phyloP scores from a whole-genome alignment of 768 basidiomycete genomes.

The Galerina marginata region DNA sequence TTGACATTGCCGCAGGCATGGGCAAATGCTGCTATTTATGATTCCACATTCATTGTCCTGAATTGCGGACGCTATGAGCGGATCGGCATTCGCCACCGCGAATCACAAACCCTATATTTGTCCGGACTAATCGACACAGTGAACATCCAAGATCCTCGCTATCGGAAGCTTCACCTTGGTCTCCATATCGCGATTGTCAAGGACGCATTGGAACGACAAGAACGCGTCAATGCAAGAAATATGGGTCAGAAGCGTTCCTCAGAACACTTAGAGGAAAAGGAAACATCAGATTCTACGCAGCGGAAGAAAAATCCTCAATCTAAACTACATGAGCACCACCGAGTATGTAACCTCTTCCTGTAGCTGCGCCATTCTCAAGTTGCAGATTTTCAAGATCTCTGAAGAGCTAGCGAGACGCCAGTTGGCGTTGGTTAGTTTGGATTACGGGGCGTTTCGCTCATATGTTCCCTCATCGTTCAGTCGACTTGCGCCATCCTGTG shows the following conservation, averaged over 20 bases:
- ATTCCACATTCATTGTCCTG: slow-evolving; percentile 10
- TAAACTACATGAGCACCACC: neutral
- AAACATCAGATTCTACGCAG: neutral
- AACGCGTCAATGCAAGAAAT: neutral
- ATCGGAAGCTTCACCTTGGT: no score
- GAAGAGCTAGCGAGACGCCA: neutral
- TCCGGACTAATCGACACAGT: slow-evolving; percentile 9
- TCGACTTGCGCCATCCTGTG: neutral
- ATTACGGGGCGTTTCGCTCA: neutral
- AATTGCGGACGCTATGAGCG: neutral
- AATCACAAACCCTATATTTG: slow-evolving; percentile 5
- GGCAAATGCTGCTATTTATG: neutral
- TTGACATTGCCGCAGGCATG: slow-evolving; percentile 1
- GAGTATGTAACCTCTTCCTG: no score
- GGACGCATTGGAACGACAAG: no score
- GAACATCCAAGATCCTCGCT: slow-evolving; percentile 7
- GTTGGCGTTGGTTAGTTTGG: neutral
- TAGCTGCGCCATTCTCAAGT: neutral
- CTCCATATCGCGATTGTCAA: no score
- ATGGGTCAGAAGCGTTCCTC: neutral
- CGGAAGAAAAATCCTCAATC: neutral
- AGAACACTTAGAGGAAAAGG: neutral
- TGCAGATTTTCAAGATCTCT: neutral
- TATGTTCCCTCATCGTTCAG: slow-evolving; percentile 2
- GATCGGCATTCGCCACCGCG: neutral